A percentile compares a stretch with the other conserved stretches of the same genome.
These are phyloP conservation scores for Zymoseptoria brevis DNA, from an alignment of 2,329 filamentous ascomycete genomes.

Conservation along the genomic window DNA sequence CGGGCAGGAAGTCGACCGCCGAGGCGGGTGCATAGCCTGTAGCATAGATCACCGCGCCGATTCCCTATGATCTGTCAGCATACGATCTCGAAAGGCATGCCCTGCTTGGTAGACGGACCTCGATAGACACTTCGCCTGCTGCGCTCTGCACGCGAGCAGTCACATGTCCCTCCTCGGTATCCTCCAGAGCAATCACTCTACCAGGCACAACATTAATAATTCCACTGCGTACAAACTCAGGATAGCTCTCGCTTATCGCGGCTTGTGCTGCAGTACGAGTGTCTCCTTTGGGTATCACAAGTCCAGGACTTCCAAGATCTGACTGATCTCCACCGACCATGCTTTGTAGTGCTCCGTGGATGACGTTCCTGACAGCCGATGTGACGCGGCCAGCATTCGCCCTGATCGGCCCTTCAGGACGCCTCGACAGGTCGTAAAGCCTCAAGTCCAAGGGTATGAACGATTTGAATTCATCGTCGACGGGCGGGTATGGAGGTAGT, in stretches of 20 bases:
- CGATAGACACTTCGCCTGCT: constrained; percentile 28
- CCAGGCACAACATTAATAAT: constrained; percentile 35
- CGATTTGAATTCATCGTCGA: constrained; percentile 31
- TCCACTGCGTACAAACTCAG: constrained; percentile 63
- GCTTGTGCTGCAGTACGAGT: constrained; percentile 35
- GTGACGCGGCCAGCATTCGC: constrained; percentile 60
- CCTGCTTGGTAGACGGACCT: constrained; percentile 13
- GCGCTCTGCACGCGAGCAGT: constrained; percentile 5
- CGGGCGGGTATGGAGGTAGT: constrained; percentile 48
- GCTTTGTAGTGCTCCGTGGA: constrained; percentile 20
- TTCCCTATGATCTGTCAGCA: constrained; percentile 27
- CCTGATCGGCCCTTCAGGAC: constrained; percentile 49
- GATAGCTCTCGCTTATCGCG: constrained; percentile 63
- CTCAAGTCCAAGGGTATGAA: constrained; percentile 68
- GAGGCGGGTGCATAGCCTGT: constrained; percentile 64
- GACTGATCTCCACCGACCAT: constrained; percentile 42
- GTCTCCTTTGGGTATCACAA: constrained; percentile 15
- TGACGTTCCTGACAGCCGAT: constrained; percentile 37
- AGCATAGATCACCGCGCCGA: constrained; percentile 63
- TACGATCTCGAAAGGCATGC: neutral
- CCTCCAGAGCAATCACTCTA: constrained; percentile 25
- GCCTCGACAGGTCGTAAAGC: constrained; percentile 60
- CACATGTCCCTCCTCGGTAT: constrained; percentile 1
- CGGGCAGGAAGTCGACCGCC: constrained; percentile 57
- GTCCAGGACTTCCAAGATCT: constrained; percentile 23